Evolutionary conservation across 352 stramenopile species (phyloP), one percentile per base, ranked within the genome.

Genomic region (Pythium scleroteichum): DNA sequence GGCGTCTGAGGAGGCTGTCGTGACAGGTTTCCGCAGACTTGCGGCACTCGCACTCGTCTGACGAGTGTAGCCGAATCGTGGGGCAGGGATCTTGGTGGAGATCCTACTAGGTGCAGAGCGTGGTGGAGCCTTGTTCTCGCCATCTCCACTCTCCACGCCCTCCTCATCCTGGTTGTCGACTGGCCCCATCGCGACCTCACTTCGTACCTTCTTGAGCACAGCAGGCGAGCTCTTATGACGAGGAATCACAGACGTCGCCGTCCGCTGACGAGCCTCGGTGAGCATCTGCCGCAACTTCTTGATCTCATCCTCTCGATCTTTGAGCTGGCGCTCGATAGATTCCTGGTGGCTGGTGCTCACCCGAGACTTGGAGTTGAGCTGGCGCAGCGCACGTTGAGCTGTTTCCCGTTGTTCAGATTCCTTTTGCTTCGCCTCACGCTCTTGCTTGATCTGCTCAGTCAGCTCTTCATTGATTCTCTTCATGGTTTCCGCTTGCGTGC

Each of bases 241-340:
- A n/a, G 84, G 84, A 38, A 93, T 90, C 13, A 93, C 75, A 3
- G 82, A 82, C 16, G 72, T 80, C n/a, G 83, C 84, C 24, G 69
- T 91, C 24, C 85, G 77, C 46, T 87, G 79, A 2, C 85, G 80
- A 6, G 82, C 81, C 50, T 94, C 85, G 0, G 75, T 89, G 19
- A 94, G 59, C 66, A 81, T 59, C 22, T 89, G 79, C 7, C 85
- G 80, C 26, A 94, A 59, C 53, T 90, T 92, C 53, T 85, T 85
- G 33, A 94, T 85, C 55, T 94, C 85, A 38, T 88, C 78, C 56
- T 94, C 85, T 16, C 85, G 79, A 39, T 90, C 82, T n/a, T 76
- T 74, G 14, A 94, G 49, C 59, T 90, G 56, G n/a, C 73, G 76
- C 57, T 90, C 80, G 1, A 90, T 57, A 5, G 71, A 69, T 57